Conservation (phyloP, 495 filamentous ascomycete species). For the Tuber brumale region DNA sequence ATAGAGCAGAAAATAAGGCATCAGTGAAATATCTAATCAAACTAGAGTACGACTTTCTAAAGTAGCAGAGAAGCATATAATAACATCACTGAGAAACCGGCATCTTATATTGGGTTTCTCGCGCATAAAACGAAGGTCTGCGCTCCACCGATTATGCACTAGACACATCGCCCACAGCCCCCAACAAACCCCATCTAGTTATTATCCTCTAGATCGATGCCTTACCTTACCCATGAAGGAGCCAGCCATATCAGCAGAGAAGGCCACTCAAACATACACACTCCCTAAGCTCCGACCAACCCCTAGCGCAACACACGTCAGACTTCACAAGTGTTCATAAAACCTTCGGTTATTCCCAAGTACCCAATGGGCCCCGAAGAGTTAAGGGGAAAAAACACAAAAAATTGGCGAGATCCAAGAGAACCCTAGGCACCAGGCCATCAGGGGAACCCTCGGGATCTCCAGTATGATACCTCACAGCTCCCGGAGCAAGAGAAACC, state of each 20-base stretch:
- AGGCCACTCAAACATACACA: not conserved
- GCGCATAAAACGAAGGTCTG: not conserved
- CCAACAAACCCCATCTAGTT: not conserved
- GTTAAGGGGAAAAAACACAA: not conserved
- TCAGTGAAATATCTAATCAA: not conserved
- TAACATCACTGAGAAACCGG: not conserved
- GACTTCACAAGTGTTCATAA: not conserved
- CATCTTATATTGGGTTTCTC: not conserved
- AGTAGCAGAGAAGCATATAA: too few relatives aligned
- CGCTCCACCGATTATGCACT: not conserved
- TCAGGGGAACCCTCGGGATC: not conserved
- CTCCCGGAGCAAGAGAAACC: not conserved
- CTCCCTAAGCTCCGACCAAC: not conserved
- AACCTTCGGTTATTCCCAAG: not conserved
- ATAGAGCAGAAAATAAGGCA: not conserved
- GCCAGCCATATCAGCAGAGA: not conserved
- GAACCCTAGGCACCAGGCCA: not conserved
- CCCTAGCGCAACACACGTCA: not conserved
- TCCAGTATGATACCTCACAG: not conserved
- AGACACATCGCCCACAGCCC: not conserved
- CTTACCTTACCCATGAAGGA: not conserved
- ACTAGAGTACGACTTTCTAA: not conserved
- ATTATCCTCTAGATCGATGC: not conserved
- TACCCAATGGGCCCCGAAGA: not conserved
- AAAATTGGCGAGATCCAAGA: not conserved